Conservation (phyloP, 1,139 yeast species). For the Saccharomycopsis phalli region DNA sequence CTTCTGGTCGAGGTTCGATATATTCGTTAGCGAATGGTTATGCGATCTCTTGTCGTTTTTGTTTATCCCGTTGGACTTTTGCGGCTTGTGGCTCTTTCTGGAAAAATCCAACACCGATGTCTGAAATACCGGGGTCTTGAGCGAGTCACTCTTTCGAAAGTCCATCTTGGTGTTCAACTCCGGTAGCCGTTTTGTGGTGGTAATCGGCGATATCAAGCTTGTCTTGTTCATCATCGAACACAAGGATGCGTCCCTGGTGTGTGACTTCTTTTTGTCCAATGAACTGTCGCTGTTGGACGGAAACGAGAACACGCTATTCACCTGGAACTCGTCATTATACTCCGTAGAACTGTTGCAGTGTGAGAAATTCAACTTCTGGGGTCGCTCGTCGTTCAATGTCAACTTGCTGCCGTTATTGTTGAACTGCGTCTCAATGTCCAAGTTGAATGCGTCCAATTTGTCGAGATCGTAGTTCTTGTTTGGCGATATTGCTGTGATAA, state of each 20-base stretch:
- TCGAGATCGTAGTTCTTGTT: slow-evolving; percentile 2
- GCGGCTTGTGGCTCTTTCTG: slow-evolving; percentile 7
- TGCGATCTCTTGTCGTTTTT: slow-evolving; percentile 2
- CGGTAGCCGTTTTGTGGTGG: slow-evolving; percentile 6
- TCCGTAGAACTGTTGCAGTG: background rate
- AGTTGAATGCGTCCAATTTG: slow-evolving; percentile 7
- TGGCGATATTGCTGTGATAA: slow-evolving; percentile 11
- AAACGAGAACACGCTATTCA: slow-evolving; percentile 4
- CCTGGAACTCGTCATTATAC: background rate
- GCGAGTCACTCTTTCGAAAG: slow-evolving; percentile 7
- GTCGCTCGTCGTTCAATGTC: slow-evolving; percentile 6
- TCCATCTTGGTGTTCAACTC: slow-evolving; percentile 1
- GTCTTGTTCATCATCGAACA: slow-evolving; percentile 15
- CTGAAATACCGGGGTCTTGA: slow-evolving; percentile 18
- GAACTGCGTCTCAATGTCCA: slow-evolving; percentile 6
- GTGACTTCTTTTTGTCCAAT: background rate
- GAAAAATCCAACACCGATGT: slow-evolving; percentile 18
- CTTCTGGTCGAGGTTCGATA: background rate
- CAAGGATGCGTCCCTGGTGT: slow-evolving; percentile 14
- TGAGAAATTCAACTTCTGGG: slow-evolving; percentile 3
- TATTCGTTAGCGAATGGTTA: background rate
- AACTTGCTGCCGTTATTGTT: slow-evolving; percentile 1
- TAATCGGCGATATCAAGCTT: slow-evolving; percentile 11
- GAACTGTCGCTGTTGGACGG: slow-evolving; percentile 5
- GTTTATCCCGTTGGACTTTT: slow-evolving; percentile 4